A percentile compares a stretch with the other conserved stretches of the same genome.
These are phyloP conservation scores for Emericellopsis terricola DNA, from an alignment of 495 filamentous ascomycete genomes.

Conservation along the genomic window DNA sequence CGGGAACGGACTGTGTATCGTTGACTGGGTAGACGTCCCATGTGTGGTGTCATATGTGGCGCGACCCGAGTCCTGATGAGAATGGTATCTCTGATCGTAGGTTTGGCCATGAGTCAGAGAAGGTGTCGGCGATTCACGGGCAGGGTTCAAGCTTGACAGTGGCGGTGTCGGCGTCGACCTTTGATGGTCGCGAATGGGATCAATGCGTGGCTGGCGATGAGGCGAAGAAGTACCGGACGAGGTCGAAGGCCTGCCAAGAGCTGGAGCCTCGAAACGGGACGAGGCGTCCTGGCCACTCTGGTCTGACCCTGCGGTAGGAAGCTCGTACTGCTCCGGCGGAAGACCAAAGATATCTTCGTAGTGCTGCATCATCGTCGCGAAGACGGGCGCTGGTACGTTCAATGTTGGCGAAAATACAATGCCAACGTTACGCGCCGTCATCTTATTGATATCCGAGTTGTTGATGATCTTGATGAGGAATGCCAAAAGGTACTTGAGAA, in stretches of 20 bases:
- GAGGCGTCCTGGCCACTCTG: constrained; percentile 4
- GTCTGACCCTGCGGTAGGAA: constrained; percentile 16
- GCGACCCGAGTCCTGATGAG: constrained; percentile 1
- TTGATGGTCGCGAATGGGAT: background rate
- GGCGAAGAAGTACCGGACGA: constrained; percentile 1
- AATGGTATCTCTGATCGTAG: constrained; percentile 1
- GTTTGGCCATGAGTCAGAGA: background rate
- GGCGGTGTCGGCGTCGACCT: constrained; percentile 2
- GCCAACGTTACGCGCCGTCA: constrained; percentile 93
- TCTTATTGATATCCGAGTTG: constrained; percentile 84
- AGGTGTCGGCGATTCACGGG: constrained; percentile 2
- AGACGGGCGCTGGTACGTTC: constrained; percentile 90
- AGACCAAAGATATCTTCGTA: constrained; percentile 72
- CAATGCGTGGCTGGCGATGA: background rate
- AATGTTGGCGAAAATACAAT: constrained; percentile 98
- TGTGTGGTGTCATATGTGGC: too few species aligned
- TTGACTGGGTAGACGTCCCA: too few species aligned
- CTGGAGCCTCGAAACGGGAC: too few species aligned
- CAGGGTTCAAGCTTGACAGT: background rate
- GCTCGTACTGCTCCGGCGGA: constrained; percentile 38
- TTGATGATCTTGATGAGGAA: constrained; percentile 83
- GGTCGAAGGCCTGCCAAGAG: constrained; percentile 1
- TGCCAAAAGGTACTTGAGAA: constrained; percentile 65
- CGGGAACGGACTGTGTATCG: background rate
- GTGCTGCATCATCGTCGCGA: constrained; percentile 84